Percentiles rank a stretch among this genome's conserved stretches.
Evolutionary conservation across 2,329 filamentous ascomycete genomes (phyloP).

Genomic region (Grosmannia huntii): DNA sequence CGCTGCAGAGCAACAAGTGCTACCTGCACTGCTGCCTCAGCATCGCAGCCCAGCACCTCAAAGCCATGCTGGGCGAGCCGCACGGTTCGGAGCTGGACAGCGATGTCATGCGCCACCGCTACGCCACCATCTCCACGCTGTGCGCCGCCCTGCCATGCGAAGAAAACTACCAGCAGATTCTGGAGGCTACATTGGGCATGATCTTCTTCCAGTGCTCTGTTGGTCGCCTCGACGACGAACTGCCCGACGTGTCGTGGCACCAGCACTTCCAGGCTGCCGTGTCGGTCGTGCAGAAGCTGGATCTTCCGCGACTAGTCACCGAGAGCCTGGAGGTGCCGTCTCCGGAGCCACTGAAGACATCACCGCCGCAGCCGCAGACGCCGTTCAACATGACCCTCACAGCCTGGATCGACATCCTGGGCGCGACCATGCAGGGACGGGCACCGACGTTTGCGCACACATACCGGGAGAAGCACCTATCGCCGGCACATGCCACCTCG

Average conservation of each 20-base stretch:
- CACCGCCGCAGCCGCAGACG: constrained; percentile 43
- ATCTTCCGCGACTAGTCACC: constrained; percentile 56
- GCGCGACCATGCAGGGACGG: constrained; percentile 78
- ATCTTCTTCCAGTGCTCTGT: constrained; percentile 95
- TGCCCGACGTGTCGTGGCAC: constrained; percentile 91
- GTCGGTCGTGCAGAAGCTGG: constrained; percentile 72
- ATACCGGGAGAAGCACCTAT: constrained; percentile 90
- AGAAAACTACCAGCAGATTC: constrained; percentile 71
- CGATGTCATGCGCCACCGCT: constrained; percentile 87
- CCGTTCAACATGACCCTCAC: constrained; percentile 94
- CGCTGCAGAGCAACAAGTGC: constrained; percentile 79
- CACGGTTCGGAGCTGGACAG: constrained; percentile 64
- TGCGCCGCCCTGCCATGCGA: constrained; percentile 72
- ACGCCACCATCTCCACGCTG: constrained; percentile 72
- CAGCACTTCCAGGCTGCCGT: constrained; percentile 90
- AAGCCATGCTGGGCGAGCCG: constrained; percentile 50
- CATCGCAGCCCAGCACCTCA: constrained; percentile 84
- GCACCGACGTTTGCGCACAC: constrained; percentile 83
- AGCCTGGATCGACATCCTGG: constrained; percentile 94
- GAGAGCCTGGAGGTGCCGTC: background rate
- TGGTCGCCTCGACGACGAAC: constrained; percentile 68
- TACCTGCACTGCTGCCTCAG: constrained; percentile 95
- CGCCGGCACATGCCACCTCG: constrained; percentile 42
- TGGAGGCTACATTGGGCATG: constrained; percentile 86
- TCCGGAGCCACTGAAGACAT: constrained; percentile 16